Evolutionary conservation across 257 asterid species (phyloP).

Genomic region (Scutellaria barbata): DNA sequence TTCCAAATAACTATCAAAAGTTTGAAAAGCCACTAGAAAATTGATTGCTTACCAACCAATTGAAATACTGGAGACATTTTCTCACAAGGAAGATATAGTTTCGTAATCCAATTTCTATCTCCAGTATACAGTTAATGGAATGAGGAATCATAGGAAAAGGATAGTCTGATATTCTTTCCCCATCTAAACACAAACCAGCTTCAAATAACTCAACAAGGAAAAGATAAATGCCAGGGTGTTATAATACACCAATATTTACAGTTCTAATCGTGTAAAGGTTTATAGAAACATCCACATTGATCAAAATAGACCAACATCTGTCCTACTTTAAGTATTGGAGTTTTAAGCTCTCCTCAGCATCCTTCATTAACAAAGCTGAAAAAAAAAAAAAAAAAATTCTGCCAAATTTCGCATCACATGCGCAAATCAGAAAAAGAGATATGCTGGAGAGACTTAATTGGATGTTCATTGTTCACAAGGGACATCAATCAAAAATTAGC

Average conservation of each 20-base stretch:
- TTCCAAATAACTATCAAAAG: not conserved
- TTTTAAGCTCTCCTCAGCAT: constrained; percentile 1
- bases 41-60: not conserved
- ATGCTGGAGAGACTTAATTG: constrained; percentile 16
- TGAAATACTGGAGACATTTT: not conserved
- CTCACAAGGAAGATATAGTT: constrained; percentile 9
- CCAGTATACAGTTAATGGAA: not conserved
- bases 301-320: constrained; percentile 2
- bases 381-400: not conserved
- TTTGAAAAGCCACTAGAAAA: constrained; percentile 8
- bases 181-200: not conserved
- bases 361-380: not conserved
- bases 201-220: constrained; percentile 27
- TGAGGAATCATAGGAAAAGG: not conserved
- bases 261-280: not conserved
- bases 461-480: not conserved
- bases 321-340: not conserved
- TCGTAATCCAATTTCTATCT: not conserved
- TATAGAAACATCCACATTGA: constrained; percentile 4
- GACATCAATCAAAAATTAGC: not conserved
- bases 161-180: not conserved
- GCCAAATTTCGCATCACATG: constrained; percentile 3
- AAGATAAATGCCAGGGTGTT: constrained; percentile 1
- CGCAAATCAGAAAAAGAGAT: constrained; percentile 10
- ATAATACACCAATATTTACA: too few species aligned